Evolutionary conservation across 169 alveolate genomes (phyloP), one percentile per base, ranked within the genome.

Genomic region (Toxoplasma gondii): DNA sequence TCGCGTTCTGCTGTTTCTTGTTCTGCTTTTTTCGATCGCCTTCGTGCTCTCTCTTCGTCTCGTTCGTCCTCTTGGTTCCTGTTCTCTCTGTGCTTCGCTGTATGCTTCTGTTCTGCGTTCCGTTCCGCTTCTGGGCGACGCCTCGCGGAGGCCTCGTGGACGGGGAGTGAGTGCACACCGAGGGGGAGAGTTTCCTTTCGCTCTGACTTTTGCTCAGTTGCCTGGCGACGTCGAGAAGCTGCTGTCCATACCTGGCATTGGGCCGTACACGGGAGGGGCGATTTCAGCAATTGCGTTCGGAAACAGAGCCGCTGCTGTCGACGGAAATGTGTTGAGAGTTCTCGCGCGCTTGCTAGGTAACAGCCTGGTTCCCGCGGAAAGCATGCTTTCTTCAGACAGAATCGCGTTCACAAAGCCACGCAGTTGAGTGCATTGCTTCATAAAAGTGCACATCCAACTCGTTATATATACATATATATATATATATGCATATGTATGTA

Each of bases 261-360:
- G 97, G 16, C 92, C 94, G 19, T 96, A 96, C 81, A 96, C 97
- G 43, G 95, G 96, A n/a, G 96, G 95, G 43, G 96, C 97, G 38
- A 94, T 96, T 34, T 74, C 91, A 39, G 91, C 96, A 70, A 93
- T 95, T 88, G 91, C 95, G 49, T 95, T 91, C 86, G 93, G 91
- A 38, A 39, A 88, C 54, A 93, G 94, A 36, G 95, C 95, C 49
- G 87, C 96, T 36, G 96, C 96, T 67, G 95, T 96, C 49, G 97
- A 96, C 90, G 96, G 96, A 41, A 96, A 96, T 82, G 95, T 95
- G 54, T 41, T 91, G 27, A 43, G 97, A 38, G 95, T 96, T 58
- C 81, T 93, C 94, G 88, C 95, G 43, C 87, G 97, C 88, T 92
- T 96, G 41, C 64, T 94, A 19, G 97, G 96, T 84, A 93, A 94